phyloP scores from a whole-genome alignment of 1,284 basidiomycete genomes.

The Trichosporon coremiiforme region DNA sequence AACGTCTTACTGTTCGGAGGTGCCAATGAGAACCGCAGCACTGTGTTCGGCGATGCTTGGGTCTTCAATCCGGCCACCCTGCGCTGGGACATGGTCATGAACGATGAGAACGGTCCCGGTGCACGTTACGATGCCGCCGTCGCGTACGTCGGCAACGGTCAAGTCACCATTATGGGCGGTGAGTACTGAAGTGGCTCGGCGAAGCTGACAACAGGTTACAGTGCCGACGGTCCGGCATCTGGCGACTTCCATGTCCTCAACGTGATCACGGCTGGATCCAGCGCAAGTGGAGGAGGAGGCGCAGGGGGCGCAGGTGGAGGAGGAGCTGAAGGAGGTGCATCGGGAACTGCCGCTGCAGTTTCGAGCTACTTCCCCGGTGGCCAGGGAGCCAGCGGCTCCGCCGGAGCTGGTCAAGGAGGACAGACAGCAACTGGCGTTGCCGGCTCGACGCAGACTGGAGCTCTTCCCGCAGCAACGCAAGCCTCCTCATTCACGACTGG shows the following conservation, averaged over 20 bases:
- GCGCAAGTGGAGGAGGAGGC: not conserved
- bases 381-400: not conserved
- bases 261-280: conserved; percentile 21
- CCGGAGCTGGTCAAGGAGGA: not conserved
- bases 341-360: not conserved
- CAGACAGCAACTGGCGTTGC: not conserved
- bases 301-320: not conserved
- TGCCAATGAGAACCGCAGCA: conserved; percentile 64
- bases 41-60: conserved; percentile 71
- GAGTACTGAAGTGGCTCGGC: conserved; percentile 23
- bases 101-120: conserved; percentile 56
- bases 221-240: not conserved
- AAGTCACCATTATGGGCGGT: conserved; percentile 79
- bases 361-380: not conserved
- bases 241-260: conserved; percentile 1
- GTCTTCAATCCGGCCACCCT: conserved; percentile 66
- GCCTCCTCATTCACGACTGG: not conserved
- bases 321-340: not conserved
- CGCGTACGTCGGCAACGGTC: conserved; percentile 61
- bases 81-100: conserved; percentile 40
- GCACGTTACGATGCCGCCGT: conserved; percentile 72
- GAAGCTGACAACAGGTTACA: conserved; percentile 7
- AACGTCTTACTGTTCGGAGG: conserved; percentile 76
- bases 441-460: not conserved
- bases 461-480: not conserved